Percentiles rank a stretch among this genome's conserved stretches.
Conservation (phyloP, 371 early-diverging fungal species). For the Rhizopus stolonifer region DNA sequence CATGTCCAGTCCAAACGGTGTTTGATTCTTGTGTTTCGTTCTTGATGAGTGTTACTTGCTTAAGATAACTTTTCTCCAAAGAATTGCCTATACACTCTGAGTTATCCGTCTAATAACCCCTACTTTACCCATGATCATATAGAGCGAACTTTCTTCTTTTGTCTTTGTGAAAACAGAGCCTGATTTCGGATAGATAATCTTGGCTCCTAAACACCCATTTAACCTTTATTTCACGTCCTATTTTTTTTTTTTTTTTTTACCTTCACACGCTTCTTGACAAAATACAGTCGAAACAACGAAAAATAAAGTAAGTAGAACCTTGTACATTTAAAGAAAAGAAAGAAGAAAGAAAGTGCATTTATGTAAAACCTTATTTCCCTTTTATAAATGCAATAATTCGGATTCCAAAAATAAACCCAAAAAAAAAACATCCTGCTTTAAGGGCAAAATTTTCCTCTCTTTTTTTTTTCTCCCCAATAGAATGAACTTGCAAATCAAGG, state of each 20-base stretch:
- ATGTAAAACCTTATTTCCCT: no score
- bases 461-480: no score
- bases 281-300: not conserved
- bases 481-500: not conserved
- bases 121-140: not conserved
- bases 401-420: no score
- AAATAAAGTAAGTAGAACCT: not conserved
- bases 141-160: not conserved
- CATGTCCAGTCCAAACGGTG: slow-evolving; percentile 15
- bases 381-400: no score
- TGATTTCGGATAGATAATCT: not conserved
- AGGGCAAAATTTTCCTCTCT: no score
- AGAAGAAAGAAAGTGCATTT: not conserved
- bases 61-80: not conserved
- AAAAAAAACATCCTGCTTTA: no score
- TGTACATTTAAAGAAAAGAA: slow-evolving; percentile 1
- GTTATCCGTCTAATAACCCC: no score
- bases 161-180: not conserved
- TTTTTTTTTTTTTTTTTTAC: not conserved
- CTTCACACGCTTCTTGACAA: not conserved
- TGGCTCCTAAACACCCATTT: no score
- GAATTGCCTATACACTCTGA: slow-evolving; percentile 6
- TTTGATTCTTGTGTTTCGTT: slow-evolving; percentile 7
- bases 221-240: no score
- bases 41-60: not conserved